phyloP scores from a whole-genome alignment of 164 flowering plant genomes.

The Liriodendron chinense region DNA sequence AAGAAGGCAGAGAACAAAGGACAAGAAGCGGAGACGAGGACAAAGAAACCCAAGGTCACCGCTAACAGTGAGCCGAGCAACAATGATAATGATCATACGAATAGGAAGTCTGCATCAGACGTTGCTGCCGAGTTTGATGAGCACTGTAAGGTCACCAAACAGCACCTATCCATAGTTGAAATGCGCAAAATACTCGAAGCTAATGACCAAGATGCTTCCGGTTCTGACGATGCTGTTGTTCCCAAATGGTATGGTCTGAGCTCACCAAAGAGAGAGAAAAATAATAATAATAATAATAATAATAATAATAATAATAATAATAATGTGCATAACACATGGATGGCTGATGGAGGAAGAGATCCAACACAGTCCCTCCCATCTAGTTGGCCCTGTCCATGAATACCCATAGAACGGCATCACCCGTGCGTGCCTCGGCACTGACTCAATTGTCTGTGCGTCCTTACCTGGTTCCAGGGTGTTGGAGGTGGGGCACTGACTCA shows the following conservation, averaged over 20 bases:
- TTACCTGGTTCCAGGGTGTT: too few species aligned
- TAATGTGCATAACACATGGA: too few species aligned
- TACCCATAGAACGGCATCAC: too few species aligned
- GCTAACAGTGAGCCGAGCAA: neutral
- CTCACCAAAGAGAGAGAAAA: too few species aligned
- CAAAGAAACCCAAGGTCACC: constrained; percentile 44
- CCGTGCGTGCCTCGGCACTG: too few species aligned
- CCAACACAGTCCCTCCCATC: too few species aligned
- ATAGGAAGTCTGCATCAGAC: constrained; percentile 27
- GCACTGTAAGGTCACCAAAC: constrained; percentile 39
- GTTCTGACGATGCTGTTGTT: constrained; percentile 15
- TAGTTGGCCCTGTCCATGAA: too few species aligned
- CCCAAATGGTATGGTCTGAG: constrained; percentile 11
- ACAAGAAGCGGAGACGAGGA: constrained; percentile 36
- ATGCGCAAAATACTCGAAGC: constrained; percentile 56
- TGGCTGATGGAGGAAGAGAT: too few species aligned
- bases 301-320: too few species aligned
- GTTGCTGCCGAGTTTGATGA: constrained; percentile 45
- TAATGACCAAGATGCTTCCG: constrained; percentile 51
- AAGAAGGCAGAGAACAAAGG: constrained; percentile 41
- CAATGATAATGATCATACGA: constrained; percentile 21
- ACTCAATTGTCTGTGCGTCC: too few species aligned
- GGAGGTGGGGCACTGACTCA: too few species aligned
- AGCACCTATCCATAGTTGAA: constrained; percentile 49
- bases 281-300: too few species aligned